phyloP scores from a whole-genome alignment of 176 grass and related monocot genomes.

The Cocos nucifera region DNA sequence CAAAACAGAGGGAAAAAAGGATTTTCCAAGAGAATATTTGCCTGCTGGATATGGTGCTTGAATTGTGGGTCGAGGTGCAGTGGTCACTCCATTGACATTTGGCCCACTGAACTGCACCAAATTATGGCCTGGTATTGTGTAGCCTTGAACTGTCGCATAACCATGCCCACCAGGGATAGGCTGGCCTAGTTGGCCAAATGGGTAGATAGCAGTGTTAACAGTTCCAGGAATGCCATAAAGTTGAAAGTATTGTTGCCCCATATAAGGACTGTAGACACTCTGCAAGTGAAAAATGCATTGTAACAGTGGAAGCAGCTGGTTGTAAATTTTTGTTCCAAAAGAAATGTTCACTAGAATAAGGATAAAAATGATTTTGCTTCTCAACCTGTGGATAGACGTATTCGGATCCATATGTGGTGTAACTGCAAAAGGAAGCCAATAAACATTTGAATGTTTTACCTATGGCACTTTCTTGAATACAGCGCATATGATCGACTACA shows the following conservation, averaged over 20 bases:
- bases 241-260: slow-evolving; percentile 66
- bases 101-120: slow-evolving; percentile 59
- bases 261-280: slow-evolving; percentile 68
- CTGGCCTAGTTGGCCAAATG: slow-evolving; percentile 54
- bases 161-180: slow-evolving; percentile 46
- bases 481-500: neutral
- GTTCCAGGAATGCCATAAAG: slow-evolving; percentile 56
- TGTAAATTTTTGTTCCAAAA: neutral
- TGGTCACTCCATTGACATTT: slow-evolving; percentile 42
- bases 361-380: slow-evolving; percentile 20
- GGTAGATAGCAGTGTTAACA: slow-evolving; percentile 50
- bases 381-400: slow-evolving; percentile 87
- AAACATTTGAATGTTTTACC: slow-evolving; percentile 22
- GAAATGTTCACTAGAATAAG: neutral
- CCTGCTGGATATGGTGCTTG: slow-evolving; percentile 77
- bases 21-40: slow-evolving; percentile 15
- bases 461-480: slow-evolving; percentile 18
- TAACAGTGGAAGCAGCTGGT: neutral
- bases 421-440: slow-evolving; percentile 63
- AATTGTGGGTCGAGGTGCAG: slow-evolving; percentile 46
- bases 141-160: slow-evolving; percentile 54
- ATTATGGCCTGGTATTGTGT: slow-evolving; percentile 55
- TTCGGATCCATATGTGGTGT: slow-evolving; percentile 67
- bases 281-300: slow-evolving; percentile 23
- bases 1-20: neutral